These are phyloP conservation scores for Erodium texanum DNA, from an alignment of 441 rosid species.

Conservation along the genomic window DNA sequence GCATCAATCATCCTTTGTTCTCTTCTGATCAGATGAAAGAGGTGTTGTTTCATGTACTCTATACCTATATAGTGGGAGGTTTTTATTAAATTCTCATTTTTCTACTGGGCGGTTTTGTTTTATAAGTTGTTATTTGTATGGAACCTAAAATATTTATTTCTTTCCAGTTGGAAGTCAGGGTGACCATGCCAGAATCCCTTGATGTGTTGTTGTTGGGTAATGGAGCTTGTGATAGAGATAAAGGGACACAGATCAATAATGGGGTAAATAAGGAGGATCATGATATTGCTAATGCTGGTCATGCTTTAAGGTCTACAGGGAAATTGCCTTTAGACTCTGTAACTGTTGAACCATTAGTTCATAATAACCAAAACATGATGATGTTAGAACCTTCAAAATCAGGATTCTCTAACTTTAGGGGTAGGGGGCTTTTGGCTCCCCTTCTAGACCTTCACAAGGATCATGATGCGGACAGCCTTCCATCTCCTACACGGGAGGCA, in stretches of 20 bases:
- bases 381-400: conserved; percentile 33
- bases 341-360: conserved; percentile 22
- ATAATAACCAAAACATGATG: conserved; percentile 25
- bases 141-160: conserved; percentile 16
- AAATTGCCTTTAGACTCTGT: conserved; percentile 21
- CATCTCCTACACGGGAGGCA: conserved; percentile 82
- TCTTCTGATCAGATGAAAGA: conserved; percentile 46
- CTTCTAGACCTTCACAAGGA: conserved; percentile 91
- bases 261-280: conserved; percentile 20
- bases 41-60: conserved; percentile 42
- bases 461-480: conserved; percentile 90
- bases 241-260: conserved; percentile 18
- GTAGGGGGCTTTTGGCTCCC: conserved; percentile 44
- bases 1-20: conserved; percentile 41
- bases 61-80: conserved; percentile 5
- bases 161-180: conserved; percentile 50
- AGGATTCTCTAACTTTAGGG: conserved; percentile 37
- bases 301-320: conserved; percentile 18
- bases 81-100: conserved; percentile 7
- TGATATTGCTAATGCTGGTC: conserved; percentile 23
- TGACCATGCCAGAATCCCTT: conserved; percentile 25
- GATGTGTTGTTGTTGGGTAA: conserved; percentile 19
- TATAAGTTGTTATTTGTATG: conserved; percentile 6
- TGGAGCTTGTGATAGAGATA: conserved; percentile 27
- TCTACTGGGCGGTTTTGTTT: not conserved